A percentile compares a stretch with the other conserved stretches of the same genome.
These are phyloP conservation scores for Begonia loranthoides DNA, from an alignment of 306 rosid genomes.

Conservation along the genomic window DNA sequence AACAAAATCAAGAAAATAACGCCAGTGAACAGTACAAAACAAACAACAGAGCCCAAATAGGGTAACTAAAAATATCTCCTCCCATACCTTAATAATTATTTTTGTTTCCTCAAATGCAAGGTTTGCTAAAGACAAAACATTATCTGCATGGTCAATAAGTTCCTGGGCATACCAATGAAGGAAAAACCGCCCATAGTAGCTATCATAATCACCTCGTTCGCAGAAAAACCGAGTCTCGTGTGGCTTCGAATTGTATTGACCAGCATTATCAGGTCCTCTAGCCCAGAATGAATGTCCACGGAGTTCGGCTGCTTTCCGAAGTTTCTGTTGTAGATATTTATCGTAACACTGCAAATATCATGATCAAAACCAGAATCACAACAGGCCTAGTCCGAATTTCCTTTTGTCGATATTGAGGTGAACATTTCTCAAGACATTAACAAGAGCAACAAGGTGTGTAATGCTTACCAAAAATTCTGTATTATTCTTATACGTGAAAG, in stretches of 20 bases:
- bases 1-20: too few species aligned
- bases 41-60: too few species aligned
- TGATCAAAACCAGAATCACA: slow-evolving; percentile 9
- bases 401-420: too few species aligned
- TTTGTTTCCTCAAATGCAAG: slow-evolving; percentile 87
- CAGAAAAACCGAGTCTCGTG: slow-evolving; percentile 95
- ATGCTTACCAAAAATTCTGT: too few species aligned
- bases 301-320: slow-evolving; percentile 65
- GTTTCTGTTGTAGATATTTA: slow-evolving; percentile 72
- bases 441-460: too few species aligned
- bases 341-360: slow-evolving; percentile 68
- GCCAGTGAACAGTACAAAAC: too few species aligned
- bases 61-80: too few species aligned
- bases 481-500: too few species aligned
- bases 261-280: slow-evolving; percentile 93
- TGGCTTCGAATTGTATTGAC: slow-evolving; percentile 82
- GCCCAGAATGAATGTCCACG: slow-evolving; percentile 96
- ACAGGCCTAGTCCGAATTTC: too few species aligned
- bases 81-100: slow-evolving; percentile 64
- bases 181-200: slow-evolving; percentile 95
- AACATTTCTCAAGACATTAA: too few species aligned
- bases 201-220: slow-evolving; percentile 93
- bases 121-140: slow-evolving; percentile 86
- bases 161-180: slow-evolving; percentile 88
- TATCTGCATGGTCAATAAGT: slow-evolving; percentile 76